phyloP scores from a whole-genome alignment of 257 asterid species.

The Nicotiana benthamiana region DNA sequence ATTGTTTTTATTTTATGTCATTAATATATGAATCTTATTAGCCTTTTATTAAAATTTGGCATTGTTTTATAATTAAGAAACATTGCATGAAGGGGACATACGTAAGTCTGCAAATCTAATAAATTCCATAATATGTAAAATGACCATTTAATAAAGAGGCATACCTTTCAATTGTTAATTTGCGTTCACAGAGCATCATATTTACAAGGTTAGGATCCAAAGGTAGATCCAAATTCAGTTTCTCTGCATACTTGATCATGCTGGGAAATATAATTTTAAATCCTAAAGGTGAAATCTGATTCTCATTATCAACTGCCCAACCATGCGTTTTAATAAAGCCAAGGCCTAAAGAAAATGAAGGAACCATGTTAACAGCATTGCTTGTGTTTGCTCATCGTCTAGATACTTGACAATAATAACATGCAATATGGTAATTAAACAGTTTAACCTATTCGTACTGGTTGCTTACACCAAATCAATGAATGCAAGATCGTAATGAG shows the following conservation, averaged over 20 bases:
- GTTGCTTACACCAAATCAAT: no score
- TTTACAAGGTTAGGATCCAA: slow-evolving; percentile 6
- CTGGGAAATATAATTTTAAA: slow-evolving; percentile 23
- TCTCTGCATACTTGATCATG: slow-evolving; percentile 21
- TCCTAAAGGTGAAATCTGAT: slow-evolving; percentile 24
- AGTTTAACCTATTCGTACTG: fast-evolving
- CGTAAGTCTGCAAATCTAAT: no score
- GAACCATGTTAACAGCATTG: no score
- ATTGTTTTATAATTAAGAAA: no score
- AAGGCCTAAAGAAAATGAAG: slow-evolving; percentile 16
- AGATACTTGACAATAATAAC: no score
- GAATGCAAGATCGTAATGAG: no score
- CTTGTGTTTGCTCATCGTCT: no score
- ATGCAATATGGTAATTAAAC: no score
- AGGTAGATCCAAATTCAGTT: slow-evolving; percentile 20
- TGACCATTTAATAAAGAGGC: not conserved
- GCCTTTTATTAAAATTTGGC: no score
- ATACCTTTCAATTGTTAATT: slow-evolving; percentile 18
- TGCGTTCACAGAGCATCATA: not conserved
- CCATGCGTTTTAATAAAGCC: slow-evolving; percentile 14
- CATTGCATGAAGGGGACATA: not conserved
- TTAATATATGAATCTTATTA: no score
- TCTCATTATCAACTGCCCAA: slow-evolving; percentile 10
- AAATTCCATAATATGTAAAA: no score
- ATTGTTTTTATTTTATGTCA: no score